These are phyloP conservation scores for Trichosporon coremiiforme DNA, from an alignment of 1,284 basidiomycete genomes.

Conservation along the genomic window DNA sequence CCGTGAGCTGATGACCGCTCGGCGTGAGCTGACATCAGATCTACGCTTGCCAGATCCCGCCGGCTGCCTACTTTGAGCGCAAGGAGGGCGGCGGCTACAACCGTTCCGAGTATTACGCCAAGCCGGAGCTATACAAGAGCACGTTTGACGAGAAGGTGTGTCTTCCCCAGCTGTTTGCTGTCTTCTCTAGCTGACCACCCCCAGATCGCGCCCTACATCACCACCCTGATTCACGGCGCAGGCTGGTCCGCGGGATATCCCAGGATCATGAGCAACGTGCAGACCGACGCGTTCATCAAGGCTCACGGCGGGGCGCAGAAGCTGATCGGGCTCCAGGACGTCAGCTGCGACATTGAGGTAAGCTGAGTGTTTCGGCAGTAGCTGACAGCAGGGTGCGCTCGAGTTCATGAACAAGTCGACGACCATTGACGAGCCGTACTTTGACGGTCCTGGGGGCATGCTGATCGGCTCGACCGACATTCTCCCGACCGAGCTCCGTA, in stretches of 20 bases:
- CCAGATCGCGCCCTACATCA: constrained; percentile 79
- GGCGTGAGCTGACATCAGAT: constrained; percentile 61
- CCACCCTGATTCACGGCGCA: constrained; percentile 78
- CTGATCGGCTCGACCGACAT: constrained; percentile 87
- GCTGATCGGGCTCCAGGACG: constrained; percentile 74
- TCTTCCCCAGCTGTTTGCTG: constrained; percentile 23
- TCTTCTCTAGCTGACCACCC: constrained; percentile 1
- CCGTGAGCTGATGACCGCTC: too few relatives aligned
- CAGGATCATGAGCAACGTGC: constrained; percentile 70
- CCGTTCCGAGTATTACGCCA: constrained; percentile 69
- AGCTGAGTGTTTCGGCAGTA: constrained; percentile 18
- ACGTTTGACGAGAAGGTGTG: constrained; percentile 68
- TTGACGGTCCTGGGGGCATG: constrained; percentile 61
- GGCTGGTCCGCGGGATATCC: constrained; percentile 79
- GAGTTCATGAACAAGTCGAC: constrained; percentile 75
- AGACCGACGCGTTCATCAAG: constrained; percentile 62
- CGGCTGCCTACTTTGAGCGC: constrained; percentile 69
- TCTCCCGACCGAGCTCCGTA: constrained; percentile 76
- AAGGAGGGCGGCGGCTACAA: constrained; percentile 64
- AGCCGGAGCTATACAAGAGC: constrained; percentile 68
- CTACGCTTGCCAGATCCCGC: constrained; percentile 73
- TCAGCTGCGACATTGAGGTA: constrained; percentile 80
- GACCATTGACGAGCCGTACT: constrained; percentile 74
- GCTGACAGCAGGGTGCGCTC: constrained; percentile 68
- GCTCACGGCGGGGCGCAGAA: constrained; percentile 56